Conservation (phyloP, 2,329 filamentous ascomycete genomes). For the Pseudophaeomoniella oleicola region DNA sequence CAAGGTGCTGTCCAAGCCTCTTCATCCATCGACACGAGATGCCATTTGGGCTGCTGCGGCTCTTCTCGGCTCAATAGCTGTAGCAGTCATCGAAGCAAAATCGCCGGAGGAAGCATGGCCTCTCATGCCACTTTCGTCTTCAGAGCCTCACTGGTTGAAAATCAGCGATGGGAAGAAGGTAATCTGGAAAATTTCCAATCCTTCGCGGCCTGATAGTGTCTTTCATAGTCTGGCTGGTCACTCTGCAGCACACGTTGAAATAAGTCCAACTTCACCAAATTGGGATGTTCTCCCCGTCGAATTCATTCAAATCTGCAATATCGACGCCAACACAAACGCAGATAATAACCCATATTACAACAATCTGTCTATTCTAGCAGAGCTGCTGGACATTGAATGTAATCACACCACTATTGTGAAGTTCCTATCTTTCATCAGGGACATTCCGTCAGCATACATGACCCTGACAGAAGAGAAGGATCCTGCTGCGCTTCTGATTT, state of each 20-base stretch:
- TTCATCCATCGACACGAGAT: slow-evolving; percentile 23
- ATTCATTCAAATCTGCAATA: slow-evolving; percentile 20
- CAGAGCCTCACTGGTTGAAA: slow-evolving; percentile 44
- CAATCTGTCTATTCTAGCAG: slow-evolving; percentile 19
- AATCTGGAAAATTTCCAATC: slow-evolving; percentile 37
- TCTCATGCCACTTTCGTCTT: slow-evolving; percentile 24
- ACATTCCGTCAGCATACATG: slow-evolving; percentile 29
- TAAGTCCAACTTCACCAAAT: slow-evolving; percentile 20
- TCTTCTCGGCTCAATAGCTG: slow-evolving; percentile 24
- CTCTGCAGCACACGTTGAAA: slow-evolving; percentile 5
- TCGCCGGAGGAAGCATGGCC: slow-evolving; percentile 40
- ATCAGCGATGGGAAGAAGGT: slow-evolving; percentile 41
- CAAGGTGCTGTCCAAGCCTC: slow-evolving; percentile 18
- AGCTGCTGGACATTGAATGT: slow-evolving; percentile 18
- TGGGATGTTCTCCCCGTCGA: slow-evolving; percentile 15
- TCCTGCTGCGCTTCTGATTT: slow-evolving; percentile 35
- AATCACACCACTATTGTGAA: slow-evolving; percentile 26
- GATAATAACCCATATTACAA: slow-evolving; percentile 21
- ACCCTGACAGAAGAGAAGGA: slow-evolving; percentile 36
- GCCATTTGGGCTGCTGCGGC: slow-evolving; percentile 33
- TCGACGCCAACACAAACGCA: slow-evolving; percentile 15
- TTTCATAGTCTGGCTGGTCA: slow-evolving; percentile 22
- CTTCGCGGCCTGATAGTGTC: slow-evolving; percentile 30
- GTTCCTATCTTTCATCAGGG: slow-evolving; percentile 33
- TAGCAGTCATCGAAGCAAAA: slow-evolving; percentile 24